Evolutionary conservation across 306 rosid genomes (phyloP).

Genomic region (Sophora flavescens): DNA sequence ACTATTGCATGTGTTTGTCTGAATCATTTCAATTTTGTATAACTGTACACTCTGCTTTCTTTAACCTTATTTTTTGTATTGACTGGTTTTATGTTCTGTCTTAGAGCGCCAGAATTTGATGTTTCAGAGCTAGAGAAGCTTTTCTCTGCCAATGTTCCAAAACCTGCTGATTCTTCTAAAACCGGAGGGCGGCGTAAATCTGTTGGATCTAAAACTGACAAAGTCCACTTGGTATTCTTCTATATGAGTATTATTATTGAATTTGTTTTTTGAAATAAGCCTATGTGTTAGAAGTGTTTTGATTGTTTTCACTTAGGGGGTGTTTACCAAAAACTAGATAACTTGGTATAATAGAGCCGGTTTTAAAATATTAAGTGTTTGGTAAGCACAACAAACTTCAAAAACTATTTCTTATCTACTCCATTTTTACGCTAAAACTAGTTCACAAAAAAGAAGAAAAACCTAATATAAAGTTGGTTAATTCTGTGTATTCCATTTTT

Average conservation of each 20-base stretch:
- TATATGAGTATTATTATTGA: slow-evolving; percentile 24
- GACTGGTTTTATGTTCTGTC: slow-evolving; percentile 48
- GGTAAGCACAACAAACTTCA: neutral
- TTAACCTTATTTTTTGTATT: slow-evolving; percentile 40
- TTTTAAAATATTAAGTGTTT: no score
- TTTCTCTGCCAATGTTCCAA: slow-evolving; percentile 89
- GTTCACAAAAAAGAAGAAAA: neutral
- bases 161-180: slow-evolving; percentile 79
- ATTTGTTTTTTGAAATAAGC: slow-evolving; percentile 25
- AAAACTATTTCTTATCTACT: neutral
- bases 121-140: slow-evolving; percentile 90
- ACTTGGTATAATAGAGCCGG: no score
- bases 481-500: neutral
- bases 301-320: slow-evolving; percentile 6
- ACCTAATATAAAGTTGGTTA: neutral
- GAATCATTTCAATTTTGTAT: slow-evolving; percentile 30
- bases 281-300: slow-evolving; percentile 34
- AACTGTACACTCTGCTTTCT: slow-evolving; percentile 27
- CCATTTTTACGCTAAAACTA: neutral
- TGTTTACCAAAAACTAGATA: neutral
- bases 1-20: slow-evolving; percentile 31
- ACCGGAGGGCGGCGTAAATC: slow-evolving; percentile 85
- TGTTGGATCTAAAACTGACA: slow-evolving; percentile 84
- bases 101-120: slow-evolving; percentile 93
- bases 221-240: slow-evolving; percentile 83